Conservation (phyloP, 169 alveolate species). For the Plasmodium knowlesi region DNA sequence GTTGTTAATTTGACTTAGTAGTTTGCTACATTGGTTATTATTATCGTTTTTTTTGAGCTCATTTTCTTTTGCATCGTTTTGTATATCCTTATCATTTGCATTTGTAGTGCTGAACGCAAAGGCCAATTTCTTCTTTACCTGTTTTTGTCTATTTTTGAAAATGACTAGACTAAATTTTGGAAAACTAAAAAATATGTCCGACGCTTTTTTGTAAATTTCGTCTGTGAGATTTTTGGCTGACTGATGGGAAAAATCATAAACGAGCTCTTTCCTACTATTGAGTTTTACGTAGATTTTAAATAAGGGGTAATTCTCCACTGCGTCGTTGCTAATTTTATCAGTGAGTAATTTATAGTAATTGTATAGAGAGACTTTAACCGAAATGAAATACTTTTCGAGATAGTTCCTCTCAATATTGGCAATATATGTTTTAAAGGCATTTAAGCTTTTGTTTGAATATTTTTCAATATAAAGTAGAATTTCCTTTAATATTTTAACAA, state of each 20-base stretch:
- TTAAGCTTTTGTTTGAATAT: slow-evolving; percentile 52
- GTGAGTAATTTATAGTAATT: slow-evolving; percentile 62
- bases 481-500: slow-evolving; percentile 52
- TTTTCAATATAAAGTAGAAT: slow-evolving; percentile 62
- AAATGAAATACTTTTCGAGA: slow-evolving; percentile 68
- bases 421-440: slow-evolving; percentile 57
- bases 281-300: slow-evolving; percentile 61
- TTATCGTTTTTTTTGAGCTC: slow-evolving; percentile 54
- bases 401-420: slow-evolving; percentile 43
- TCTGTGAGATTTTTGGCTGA: slow-evolving; percentile 69
- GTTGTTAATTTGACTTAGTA: slow-evolving; percentile 55
- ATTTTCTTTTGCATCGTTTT: slow-evolving; percentile 20
- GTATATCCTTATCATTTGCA: slow-evolving; percentile 29
- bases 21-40: slow-evolving; percentile 49
- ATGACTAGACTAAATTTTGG: slow-evolving; percentile 40
- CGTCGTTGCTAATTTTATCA: slow-evolving; percentile 72
- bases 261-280: slow-evolving; percentile 35
- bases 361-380: slow-evolving; percentile 67
- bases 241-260: slow-evolving; percentile 63
- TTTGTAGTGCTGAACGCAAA: slow-evolving; percentile 42
- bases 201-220: slow-evolving; percentile 69
- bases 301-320: slow-evolving; percentile 67
- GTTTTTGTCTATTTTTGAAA: slow-evolving; percentile 72
- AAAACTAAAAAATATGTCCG: slow-evolving; percentile 58
- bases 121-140: slow-evolving; percentile 58